Conservation (phyloP, 768 basidiomycete genomes). For the Auricularia auricula-judae region DNA sequence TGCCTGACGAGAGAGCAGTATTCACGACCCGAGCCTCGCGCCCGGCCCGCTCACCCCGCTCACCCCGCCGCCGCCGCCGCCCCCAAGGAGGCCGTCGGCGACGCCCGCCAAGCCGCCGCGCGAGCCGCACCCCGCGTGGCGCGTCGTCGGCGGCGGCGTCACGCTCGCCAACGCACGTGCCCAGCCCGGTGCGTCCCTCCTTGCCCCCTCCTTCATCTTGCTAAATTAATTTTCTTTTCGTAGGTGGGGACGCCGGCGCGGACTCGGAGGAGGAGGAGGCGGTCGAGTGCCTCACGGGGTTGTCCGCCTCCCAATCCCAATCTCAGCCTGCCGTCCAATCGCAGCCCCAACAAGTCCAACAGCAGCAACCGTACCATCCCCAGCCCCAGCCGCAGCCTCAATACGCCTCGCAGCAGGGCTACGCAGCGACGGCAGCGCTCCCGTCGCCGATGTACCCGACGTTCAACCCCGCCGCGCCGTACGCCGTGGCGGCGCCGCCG, state of each 20-base stretch:
- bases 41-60: slow-evolving; percentile 8
- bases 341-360: no score
- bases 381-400: neutral
- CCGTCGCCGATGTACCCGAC: neutral
- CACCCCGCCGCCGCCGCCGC: neutral
- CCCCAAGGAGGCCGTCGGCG: slow-evolving; percentile 7
- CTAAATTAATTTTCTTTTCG: no score
- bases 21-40: slow-evolving; percentile 2
- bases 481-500: neutral
- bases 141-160: slow-evolving; percentile 73
- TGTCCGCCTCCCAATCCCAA: neutral
- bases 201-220: no score
- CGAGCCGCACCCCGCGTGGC: slow-evolving; percentile 56
- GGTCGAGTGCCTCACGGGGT: neutral
- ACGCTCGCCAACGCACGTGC: slow-evolving; percentile 29
- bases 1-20: neutral
- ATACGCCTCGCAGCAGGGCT: neutral
- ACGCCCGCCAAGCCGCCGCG: slow-evolving; percentile 27
- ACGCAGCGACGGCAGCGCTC: neutral
- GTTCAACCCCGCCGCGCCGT: neutral
- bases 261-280: neutral
- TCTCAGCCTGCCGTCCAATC: no score
- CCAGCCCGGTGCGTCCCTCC: no score
- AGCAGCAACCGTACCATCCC: neutral
- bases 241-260: neutral